phyloP scores from a whole-genome alignment of 805 yeast genomes.

The Saturnispora sekii region DNA sequence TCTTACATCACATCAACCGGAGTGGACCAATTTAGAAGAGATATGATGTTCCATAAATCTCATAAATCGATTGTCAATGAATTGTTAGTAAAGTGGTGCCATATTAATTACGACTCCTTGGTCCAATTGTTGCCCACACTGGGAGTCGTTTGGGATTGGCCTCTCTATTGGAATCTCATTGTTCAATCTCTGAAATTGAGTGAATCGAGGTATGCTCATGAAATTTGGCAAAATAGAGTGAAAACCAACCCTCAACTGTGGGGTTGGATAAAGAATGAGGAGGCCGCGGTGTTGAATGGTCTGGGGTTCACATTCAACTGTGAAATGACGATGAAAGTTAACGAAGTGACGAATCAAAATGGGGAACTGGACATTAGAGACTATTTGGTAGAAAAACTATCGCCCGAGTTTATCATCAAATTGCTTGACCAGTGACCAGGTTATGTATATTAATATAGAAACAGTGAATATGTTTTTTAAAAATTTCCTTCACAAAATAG shows the following conservation, averaged over 20 bases:
- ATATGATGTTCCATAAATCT: not conserved
- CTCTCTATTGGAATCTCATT: not conserved
- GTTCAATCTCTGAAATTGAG: not conserved
- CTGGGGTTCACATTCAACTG: constrained; percentile 4
- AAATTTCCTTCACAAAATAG: not conserved
- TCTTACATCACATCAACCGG: not conserved
- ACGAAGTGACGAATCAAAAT: not conserved
- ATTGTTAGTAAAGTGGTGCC: not conserved
- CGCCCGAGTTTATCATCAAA: constrained; percentile 2
- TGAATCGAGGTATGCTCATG: not conserved
- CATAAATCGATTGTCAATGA: not conserved
- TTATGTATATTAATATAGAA: not conserved
- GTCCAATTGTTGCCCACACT: not conserved
- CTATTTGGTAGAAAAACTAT: constrained; percentile 1
- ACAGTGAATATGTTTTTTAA: not conserved
- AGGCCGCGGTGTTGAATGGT: not conserved
- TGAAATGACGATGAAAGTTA: not conserved
- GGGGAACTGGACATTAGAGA: not conserved
- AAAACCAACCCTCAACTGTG: not conserved
- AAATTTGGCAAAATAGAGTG: constrained; percentile 2
- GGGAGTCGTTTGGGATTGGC: constrained; percentile 5
- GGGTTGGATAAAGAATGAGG: not conserved
- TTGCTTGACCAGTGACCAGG: not conserved
- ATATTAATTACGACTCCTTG: not conserved
- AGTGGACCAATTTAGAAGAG: not conserved